These are phyloP conservation scores for Phyllosticta ampelicida DNA, from an alignment of 2,329 filamentous ascomycete species.

Conservation along the genomic window DNA sequence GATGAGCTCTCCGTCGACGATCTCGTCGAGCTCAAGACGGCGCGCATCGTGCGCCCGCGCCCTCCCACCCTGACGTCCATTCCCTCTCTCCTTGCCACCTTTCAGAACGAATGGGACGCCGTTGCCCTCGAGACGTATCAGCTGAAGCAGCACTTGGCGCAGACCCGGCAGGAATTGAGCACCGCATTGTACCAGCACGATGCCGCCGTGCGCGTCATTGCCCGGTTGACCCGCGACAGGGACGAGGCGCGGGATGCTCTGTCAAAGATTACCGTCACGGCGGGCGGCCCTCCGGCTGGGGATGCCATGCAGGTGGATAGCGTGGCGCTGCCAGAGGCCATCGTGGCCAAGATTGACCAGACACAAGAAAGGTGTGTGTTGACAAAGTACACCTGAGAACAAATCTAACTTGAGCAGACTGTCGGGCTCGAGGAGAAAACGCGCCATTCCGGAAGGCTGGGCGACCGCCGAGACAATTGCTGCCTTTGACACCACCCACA, in stretches of 20 bases:
- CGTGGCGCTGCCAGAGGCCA: constrained; percentile 59
- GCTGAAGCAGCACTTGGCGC: constrained; percentile 75
- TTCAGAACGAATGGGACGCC: constrained; percentile 98
- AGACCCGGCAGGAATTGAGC: constrained; percentile 86
- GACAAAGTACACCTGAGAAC: not conserved
- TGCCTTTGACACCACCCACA: constrained; percentile 43
- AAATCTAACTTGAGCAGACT: constrained; percentile 46
- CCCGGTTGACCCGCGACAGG: constrained; percentile 76
- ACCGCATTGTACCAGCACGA: constrained; percentile 95
- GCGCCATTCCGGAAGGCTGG: constrained; percentile 77
- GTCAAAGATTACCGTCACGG: constrained; percentile 68
- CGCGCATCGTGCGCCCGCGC: constrained; percentile 74
- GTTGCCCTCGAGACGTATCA: constrained; percentile 86
- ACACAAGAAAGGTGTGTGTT: constrained; percentile 71
- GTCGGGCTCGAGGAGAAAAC: constrained; percentile 81
- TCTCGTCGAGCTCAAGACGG: constrained; percentile 75
- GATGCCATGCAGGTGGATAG: constrained; percentile 92
- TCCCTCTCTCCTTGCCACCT: constrained; percentile 82
- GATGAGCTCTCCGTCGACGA: constrained; percentile 77
- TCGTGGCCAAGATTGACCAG: constrained; percentile 64
- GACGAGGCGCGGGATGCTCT: constrained; percentile 87
- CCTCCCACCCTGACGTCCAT: constrained; percentile 94
- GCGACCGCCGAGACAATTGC: constrained; percentile 62
- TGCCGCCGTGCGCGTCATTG: constrained; percentile 91
- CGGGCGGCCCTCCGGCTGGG: constrained; percentile 43